Percentiles rank a stretch among this genome's conserved stretches.
phyloP scores from a whole-genome alignment of 1,284 basidiomycete genomes.

The Neotropicomus parvogracilis region DNA sequence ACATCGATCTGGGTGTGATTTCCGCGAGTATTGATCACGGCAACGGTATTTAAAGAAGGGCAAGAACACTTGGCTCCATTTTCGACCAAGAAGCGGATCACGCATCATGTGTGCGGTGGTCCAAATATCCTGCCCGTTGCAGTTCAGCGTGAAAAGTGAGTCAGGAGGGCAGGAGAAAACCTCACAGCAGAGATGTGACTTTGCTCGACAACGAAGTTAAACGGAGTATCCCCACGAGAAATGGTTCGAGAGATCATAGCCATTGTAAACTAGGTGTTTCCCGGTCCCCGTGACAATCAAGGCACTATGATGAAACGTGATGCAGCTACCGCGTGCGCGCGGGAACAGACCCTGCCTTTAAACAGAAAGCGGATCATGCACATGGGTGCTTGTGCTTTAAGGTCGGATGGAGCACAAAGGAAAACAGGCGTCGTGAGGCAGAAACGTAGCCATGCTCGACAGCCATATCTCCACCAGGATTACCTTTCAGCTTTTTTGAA shows the following conservation, averaged over 20 bases:
- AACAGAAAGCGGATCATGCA: background rate
- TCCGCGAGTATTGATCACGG: too few relatives aligned
- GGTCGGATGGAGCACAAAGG: too few relatives aligned
- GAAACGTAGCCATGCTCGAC: background rate
- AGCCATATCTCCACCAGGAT: too few relatives aligned
- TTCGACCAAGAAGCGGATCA: conserved; percentile 1
- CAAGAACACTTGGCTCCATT: background rate
- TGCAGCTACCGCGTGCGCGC: too few relatives aligned
- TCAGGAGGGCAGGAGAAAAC: background rate
- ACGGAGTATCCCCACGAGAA: too few relatives aligned
- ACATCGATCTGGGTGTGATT: too few relatives aligned
- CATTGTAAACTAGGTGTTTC: background rate
- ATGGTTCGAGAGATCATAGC: background rate
- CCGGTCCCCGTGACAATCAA: background rate
- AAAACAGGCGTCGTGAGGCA: background rate
- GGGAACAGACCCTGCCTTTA: background rate
- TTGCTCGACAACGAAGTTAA: background rate
- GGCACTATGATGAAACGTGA: too few relatives aligned
- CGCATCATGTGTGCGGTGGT: background rate
- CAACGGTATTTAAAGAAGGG: too few relatives aligned
- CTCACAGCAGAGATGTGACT: background rate
- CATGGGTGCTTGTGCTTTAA: too few relatives aligned
- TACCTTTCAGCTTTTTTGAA: too few relatives aligned
- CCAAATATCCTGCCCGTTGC: background rate
- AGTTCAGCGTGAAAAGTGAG: background rate